These are phyloP conservation scores for Elsinoe perseae DNA, from an alignment of 2,329 filamentous ascomycete species.

Conservation along the genomic window DNA sequence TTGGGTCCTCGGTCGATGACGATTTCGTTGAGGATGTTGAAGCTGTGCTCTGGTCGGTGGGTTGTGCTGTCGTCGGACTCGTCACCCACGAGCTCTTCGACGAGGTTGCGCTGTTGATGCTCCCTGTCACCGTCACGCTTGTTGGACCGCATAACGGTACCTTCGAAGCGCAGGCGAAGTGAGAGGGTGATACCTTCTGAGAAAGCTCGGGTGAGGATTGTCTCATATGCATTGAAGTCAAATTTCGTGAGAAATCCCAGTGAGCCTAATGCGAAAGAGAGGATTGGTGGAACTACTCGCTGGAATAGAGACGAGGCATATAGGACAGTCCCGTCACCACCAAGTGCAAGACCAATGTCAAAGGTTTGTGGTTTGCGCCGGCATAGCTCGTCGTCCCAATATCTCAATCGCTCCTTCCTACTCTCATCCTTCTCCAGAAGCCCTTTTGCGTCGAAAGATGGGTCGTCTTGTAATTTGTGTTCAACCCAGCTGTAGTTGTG, in stretches of 20 bases:
- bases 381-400: conserved; percentile 78
- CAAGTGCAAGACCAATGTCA: conserved; percentile 77
- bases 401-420: conserved; percentile 56
- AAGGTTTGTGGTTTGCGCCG: conserved; percentile 72
- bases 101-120: conserved; percentile 53
- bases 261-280: conserved; percentile 86
- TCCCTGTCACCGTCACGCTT: conserved; percentile 31
- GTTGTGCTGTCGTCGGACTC: conserved; percentile 77
- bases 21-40: conserved; percentile 93
- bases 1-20: conserved; percentile 92
- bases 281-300: conserved; percentile 82
- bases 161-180: conserved; percentile 81
- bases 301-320: conserved; percentile 98
- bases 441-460: conserved; percentile 64
- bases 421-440: conserved; percentile 56
- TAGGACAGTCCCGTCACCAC: conserved; percentile 89
- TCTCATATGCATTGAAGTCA: conserved; percentile 68
- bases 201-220: conserved; percentile 65
- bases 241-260: conserved; percentile 95
- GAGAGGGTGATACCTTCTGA: conserved; percentile 80
- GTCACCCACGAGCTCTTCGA: conserved; percentile 84
- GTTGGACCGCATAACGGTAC: conserved; percentile 79
- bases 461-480: conserved; percentile 61
- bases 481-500: conserved; percentile 54
- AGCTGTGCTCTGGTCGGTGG: conserved; percentile 74